Evolutionary conservation across 257 asterid species (phyloP).

Genomic region (Solanum sejunctum): DNA sequence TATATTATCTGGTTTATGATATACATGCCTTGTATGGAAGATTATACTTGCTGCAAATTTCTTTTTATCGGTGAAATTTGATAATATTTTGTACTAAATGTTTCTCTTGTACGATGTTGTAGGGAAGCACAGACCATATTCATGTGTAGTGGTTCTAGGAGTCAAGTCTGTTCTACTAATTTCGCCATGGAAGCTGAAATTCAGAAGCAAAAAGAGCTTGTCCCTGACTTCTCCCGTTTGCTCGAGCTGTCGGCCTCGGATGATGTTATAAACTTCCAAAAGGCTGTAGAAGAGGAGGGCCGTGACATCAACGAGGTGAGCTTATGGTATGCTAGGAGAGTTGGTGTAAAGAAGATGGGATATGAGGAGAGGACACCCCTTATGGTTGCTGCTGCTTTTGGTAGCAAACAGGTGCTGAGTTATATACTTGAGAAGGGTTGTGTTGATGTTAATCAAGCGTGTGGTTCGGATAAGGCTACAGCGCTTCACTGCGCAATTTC

Average conservation of each 20-base stretch:
- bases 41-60: background rate
- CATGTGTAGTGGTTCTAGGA: constrained; percentile 18
- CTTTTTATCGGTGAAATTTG: background rate
- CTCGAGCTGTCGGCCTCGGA: constrained; percentile 28
- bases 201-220: background rate
- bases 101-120: background rate
- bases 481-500: constrained; percentile 31
- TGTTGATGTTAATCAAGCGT: constrained; percentile 20
- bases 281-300: constrained; percentile 26
- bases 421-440: constrained; percentile 21
- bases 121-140: background rate
- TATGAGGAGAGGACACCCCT: constrained; percentile 29
- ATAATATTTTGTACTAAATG: background rate
- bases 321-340: constrained; percentile 27
- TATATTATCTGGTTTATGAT: background rate
- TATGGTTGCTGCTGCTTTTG: constrained; percentile 30
- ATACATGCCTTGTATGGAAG: background rate
- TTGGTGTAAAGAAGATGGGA: constrained; percentile 25
- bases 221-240: constrained; percentile 7
- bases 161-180: constrained; percentile 4
- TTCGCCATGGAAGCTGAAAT: constrained; percentile 4
- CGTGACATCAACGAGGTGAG: constrained; percentile 11
- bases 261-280: constrained; percentile 16
- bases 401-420: constrained; percentile 20
- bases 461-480: constrained; percentile 28